Evolutionary conservation across 1,284 basidiomycete species (phyloP).

Genomic region (Phellopilus nigrolimitatus): DNA sequence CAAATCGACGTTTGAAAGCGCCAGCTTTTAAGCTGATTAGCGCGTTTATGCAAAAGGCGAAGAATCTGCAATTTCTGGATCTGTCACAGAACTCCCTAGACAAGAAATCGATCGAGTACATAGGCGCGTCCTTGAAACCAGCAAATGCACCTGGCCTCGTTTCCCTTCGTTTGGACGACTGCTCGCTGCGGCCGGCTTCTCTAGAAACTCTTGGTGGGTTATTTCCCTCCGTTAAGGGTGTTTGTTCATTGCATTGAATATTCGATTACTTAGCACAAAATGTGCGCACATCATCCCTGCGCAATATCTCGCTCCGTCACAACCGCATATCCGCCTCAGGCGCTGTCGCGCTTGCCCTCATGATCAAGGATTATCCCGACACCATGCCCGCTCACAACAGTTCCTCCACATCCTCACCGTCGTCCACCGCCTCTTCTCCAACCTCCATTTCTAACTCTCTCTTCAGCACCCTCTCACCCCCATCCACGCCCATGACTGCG

Average conservation of each 20-base stretch:
- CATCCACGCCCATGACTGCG: conserved; percentile 21
- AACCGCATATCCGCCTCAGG: conserved; percentile 81
- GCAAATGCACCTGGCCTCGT: conserved; percentile 57
- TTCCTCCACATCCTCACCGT: conserved; percentile 19
- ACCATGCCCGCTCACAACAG: conserved; percentile 38
- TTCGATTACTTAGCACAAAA: conserved; percentile 53
- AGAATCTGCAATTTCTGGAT: conserved; percentile 78
- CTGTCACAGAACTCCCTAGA: conserved; percentile 86
- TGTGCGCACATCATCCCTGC: conserved; percentile 76
- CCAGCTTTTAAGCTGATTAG: conserved; percentile 80
- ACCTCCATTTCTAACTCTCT: conserved; percentile 26
- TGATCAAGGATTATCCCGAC: conserved; percentile 93
- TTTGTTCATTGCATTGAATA: conserved; percentile 1
- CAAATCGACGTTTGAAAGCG: conserved; percentile 77
- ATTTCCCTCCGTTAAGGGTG: background rate
- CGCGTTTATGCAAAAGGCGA: conserved; percentile 74
- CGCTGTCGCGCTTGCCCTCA: conserved; percentile 87
- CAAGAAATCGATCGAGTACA: conserved; percentile 77
- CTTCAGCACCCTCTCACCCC: conserved; percentile 27
- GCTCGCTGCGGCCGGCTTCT: conserved; percentile 62
- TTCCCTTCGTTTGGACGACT: conserved; percentile 83
- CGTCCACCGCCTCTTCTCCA: conserved; percentile 25
- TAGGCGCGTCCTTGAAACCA: conserved; percentile 63
- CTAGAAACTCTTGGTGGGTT: conserved; percentile 74
- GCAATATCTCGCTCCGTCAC: conserved; percentile 82